Base-by-base conservation (phyloP, 2,329 filamentous ascomycete genomes). In the Fusarium liriodendri region DNA sequence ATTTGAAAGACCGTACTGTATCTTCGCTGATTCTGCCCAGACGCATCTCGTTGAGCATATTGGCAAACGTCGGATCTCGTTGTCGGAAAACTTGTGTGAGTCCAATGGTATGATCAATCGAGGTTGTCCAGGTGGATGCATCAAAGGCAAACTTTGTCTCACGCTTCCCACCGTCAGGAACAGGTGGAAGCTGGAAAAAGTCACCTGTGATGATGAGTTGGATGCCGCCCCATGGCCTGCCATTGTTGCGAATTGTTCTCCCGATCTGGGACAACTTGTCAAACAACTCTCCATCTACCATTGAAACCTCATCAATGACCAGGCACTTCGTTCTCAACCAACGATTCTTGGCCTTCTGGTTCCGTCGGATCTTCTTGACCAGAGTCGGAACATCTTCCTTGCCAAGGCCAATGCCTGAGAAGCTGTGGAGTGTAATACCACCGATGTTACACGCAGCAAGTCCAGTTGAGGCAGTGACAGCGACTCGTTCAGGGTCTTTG, bases 21-120 rank as follows among this genome's bases (percentile, higher is more conserved):
- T 89, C 85, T n/a, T 91, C 88, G 35, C 89, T 93, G 62, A 98
- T 92, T 62, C 89, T 92, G 5, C 97, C 97, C 64, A 98, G 87
- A 58, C 97, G 92, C 95, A 99, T 98, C 82, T 99, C 96, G 79
- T 99, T 99, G 61, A 99, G 89, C 95, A 99, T 99, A 7, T 89
- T 87, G 14, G 97, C 97, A 82, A 99, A 99, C 27, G 93, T 86
- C 61, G 90, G 89, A 80, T 99, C 97, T 73, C 94, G 95, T 80
- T 99, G 97, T 84, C 97, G 94, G 85, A 99, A 99, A 13, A 99
- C 94, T 78, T 98, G 94, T 2, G 95, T 98, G 59, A 99, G 85
- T 9, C 95, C 94, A 79, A 99, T 98, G 0, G 97, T 99, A 80
- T 98, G 95, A 79, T 98, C 93, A 70, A 99, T 97, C 2, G 93